Conservation (phyloP, 2,329 filamentous ascomycete species). For the Sarocladiaceae sp. region DNA sequence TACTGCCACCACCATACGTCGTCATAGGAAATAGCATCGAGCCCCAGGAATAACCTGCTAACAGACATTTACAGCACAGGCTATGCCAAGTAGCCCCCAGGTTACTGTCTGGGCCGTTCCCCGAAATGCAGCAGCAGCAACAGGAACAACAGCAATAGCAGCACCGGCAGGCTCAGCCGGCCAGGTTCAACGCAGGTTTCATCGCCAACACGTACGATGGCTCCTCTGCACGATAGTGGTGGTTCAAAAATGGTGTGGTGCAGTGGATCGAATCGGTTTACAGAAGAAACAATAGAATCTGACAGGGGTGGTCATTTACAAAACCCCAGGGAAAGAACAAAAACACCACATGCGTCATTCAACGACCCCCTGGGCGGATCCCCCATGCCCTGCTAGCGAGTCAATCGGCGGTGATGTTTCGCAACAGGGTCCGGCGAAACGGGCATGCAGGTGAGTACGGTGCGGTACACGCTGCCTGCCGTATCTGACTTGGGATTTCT, state of each 20-base stretch:
- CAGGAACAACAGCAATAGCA: too few species aligned
- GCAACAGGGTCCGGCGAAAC: too few species aligned
- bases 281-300: constrained; percentile 5
- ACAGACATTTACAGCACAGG: too few species aligned
- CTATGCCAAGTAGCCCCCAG: too few species aligned
- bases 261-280: neutral
- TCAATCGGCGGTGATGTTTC: too few species aligned
- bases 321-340: too few species aligned
- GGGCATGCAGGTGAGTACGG: too few species aligned
- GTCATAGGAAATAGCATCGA: neutral
- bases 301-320: too few species aligned
- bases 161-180: neutral
- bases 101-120: too few species aligned
- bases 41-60: neutral
- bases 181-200: neutral
- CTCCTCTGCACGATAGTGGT: neutral
- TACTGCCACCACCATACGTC: neutral
- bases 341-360: neutral
- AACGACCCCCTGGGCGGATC: too few species aligned
- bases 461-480: neutral
- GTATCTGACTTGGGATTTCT: neutral
- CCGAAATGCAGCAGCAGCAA: too few species aligned
- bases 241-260: neutral
- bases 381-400: too few species aligned
- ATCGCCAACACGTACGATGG: neutral